Base-by-base conservation (phyloP, 2,329 filamentous ascomycete species). In the Aspergillus sergii region DNA sequence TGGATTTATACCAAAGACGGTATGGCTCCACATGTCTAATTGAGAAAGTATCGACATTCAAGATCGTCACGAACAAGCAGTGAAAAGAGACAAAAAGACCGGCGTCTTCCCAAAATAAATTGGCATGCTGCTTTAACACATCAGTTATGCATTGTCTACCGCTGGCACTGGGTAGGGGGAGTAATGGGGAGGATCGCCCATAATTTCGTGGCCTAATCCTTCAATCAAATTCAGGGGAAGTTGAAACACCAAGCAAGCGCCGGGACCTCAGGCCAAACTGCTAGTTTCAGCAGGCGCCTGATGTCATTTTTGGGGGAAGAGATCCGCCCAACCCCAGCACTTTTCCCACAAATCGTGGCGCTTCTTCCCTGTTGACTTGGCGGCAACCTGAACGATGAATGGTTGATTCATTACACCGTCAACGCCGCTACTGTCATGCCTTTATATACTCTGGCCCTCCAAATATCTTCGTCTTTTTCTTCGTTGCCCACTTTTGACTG, bases 241-340 rank as follows among this genome's bases (percentile, higher is more conserved):
- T 36, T 58, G 50, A 53, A 45, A 55, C 53, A 43, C 12, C 28
- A 34, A 39, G 39, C 28, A 66, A 59, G 58, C 57, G 63, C 63
- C 32, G 32, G 53, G 46, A 56, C 63, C 60, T 28, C 23, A 48
- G 45, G 45, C 45, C 45, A 32, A 51, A 9, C 1, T 30, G 64
- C 65, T 63, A 61, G 74, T 76, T 76, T 75, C 73, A 75, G 67
- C 61, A 72, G 66, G 72, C 75, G 75, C 75, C 67, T 76, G 75
- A 76, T 76, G 73, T 76, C 74, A 77, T 75, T 66, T 2, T 23
- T 58, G 45, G 30, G 60, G 45, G 30, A 30, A 57, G 30, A 45
- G 62, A 68, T 68, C 67, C 57, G 41, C 57, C 62, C 50, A 51
- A 63, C 71, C 72, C 72, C 72, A 66, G 68, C 66, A 61, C 58